phyloP scores from a whole-genome alignment of 2,329 filamentous ascomycete species.

The Aspergillus sp. region DNA sequence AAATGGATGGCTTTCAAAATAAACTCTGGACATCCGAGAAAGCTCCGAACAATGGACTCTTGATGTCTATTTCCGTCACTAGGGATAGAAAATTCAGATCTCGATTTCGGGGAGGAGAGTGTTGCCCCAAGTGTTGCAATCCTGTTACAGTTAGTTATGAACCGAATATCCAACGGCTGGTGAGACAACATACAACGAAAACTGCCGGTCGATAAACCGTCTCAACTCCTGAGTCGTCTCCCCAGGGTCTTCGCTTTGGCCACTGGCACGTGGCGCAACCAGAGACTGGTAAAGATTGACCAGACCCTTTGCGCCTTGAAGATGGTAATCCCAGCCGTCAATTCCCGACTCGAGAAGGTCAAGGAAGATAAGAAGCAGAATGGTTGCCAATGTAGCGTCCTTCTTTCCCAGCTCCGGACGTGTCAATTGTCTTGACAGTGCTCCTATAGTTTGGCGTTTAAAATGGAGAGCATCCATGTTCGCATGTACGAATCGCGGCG shows the following conservation, averaged over 20 bases:
- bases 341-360: slow-evolving; percentile 20
- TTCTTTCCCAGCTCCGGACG: background rate
- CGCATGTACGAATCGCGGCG: slow-evolving; percentile 5
- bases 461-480: slow-evolving; percentile 21
- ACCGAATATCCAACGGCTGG: background rate
- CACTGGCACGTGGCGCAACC: background rate
- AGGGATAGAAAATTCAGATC: slow-evolving; percentile 19
- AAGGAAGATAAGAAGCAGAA: slow-evolving; percentile 20
- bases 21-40: slow-evolving; percentile 36
- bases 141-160: slow-evolving; percentile 13
- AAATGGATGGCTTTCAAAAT: slow-evolving; percentile 28
- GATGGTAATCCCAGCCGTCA: slow-evolving; percentile 19
- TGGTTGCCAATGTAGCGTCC: slow-evolving; percentile 15
- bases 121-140: slow-evolving; percentile 35
- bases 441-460: slow-evolving; percentile 21
- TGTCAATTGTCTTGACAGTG: slow-evolving; percentile 11
- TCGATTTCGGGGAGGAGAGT: slow-evolving; percentile 28
- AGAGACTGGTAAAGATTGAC: slow-evolving; percentile 13
- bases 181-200: slow-evolving; percentile 24
- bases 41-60: slow-evolving; percentile 32
- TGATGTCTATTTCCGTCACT: slow-evolving; percentile 15
- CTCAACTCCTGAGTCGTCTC: slow-evolving; percentile 27
- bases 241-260: slow-evolving; percentile 14
- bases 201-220: slow-evolving; percentile 28
- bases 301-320: slow-evolving; percentile 10